Evolutionary conservation across 108 stramenopile species (phyloP), one percentile per base, ranked within the genome.

Genomic region (Epipyxis sp.): DNA sequence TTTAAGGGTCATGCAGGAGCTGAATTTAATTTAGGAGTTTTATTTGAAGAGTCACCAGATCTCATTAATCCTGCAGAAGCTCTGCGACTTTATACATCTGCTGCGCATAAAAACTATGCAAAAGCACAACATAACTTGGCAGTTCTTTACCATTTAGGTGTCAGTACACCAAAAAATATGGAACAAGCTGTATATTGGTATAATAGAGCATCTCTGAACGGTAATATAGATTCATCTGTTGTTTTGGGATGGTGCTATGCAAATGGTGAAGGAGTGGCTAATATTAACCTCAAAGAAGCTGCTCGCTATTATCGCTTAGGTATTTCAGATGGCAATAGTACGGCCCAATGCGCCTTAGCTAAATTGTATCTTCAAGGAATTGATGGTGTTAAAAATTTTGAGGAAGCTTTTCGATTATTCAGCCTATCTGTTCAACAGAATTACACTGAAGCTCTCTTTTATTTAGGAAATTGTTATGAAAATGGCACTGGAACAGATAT

Each of bases 221-320:
- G 61, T 32, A 10, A 65, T 37, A 25, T 6, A 13, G 25, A 65
- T 35, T 16, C 61, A 6, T 32, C 20, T 10, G 20, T 13, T 25
- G 6, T 6, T 37, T 25, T 65, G 61, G 61, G 61, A 16, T 29
- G 3, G 34, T 65, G 61, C 61, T 65, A 65, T 37, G 25, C 3
- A 32, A 29, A 65, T 37, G 61, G 61, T 6, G 46, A 50, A 50
- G 46, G 46, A 50, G 46, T 50, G n/a, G n/a, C n/a, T n/a, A n/a
- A n/a, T n/a, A n/a, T n/a, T n/a, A n/a, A n/a, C n/a, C n/a, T n/a
- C n/a, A n/a, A n/a, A n/a, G n/a, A n/a, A n/a, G n/a, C n/a, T n/a
- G n/a, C n/a, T n/a, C n/a, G n/a, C n/a, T n/a, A n/a, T n/a, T n/a
- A n/a, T n/a, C n/a, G n/a, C n/a, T n/a, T n/a, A n/a, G n/a, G n/a